Conservation (phyloP, 1,284 basidiomycete species). For the Nidula niveotomentosa region DNA sequence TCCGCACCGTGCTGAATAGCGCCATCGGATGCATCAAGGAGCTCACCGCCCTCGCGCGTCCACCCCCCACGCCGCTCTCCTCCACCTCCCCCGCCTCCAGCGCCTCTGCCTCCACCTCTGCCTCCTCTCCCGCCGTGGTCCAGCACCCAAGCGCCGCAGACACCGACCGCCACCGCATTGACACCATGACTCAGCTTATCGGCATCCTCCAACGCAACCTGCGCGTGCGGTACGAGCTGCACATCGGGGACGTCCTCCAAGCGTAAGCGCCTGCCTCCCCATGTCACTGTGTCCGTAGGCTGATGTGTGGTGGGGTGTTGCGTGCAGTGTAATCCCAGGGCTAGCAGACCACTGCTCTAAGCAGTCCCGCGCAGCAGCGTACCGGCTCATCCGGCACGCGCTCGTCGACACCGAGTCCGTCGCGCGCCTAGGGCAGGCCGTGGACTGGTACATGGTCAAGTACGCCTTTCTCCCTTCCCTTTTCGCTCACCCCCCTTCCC, state of each 20-base stretch:
- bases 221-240: constrained; percentile 77
- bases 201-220: constrained; percentile 73
- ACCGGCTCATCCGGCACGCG: constrained; percentile 83
- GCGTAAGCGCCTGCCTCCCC: constrained; percentile 46
- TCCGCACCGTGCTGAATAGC: constrained; percentile 64
- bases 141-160: constrained; percentile 41
- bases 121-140: constrained; percentile 33
- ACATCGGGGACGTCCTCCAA: constrained; percentile 68
- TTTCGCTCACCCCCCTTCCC: too few species aligned
- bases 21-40: constrained; percentile 56
- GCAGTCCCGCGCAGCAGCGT: constrained; percentile 80
- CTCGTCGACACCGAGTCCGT: constrained; percentile 73
- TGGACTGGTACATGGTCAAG: constrained; percentile 93
- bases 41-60: constrained; percentile 45
- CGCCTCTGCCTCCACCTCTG: constrained; percentile 34
- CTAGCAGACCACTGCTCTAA: constrained; percentile 77
- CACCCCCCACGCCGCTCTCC: constrained; percentile 36
- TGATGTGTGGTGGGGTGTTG: constrained; percentile 1
- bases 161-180: constrained; percentile 54
- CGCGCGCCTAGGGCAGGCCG: constrained; percentile 53
- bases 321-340: constrained; percentile 65
- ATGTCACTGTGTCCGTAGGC: background rate
- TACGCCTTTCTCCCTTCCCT: constrained; percentile 27
- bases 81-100: constrained; percentile 36
- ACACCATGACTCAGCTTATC: constrained; percentile 68